Evolutionary conservation across 495 filamentous ascomycete genomes (phyloP).

Genomic region (Lasiosphaeria ovina): DNA sequence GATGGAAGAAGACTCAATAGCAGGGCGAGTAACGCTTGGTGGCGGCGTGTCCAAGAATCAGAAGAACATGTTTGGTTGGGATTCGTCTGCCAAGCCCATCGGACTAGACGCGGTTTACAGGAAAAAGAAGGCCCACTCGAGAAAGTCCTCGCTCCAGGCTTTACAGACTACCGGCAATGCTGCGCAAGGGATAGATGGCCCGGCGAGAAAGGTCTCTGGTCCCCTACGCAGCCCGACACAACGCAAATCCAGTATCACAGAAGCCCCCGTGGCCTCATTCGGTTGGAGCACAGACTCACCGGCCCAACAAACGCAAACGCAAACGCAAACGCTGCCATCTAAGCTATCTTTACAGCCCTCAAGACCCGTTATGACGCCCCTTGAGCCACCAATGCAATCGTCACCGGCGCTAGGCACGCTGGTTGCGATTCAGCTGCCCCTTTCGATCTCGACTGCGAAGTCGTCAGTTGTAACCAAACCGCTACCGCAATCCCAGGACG

Average conservation of each 20-base stretch:
- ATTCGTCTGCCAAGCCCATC: conserved; percentile 47
- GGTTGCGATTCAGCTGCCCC: neutral
- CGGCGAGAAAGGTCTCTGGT: conserved; percentile 10
- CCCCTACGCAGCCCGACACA: conserved; percentile 15
- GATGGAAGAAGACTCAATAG: conserved; percentile 59
- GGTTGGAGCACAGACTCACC: conserved; percentile 35
- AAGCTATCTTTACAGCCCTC: neutral
- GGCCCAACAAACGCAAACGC: conserved; percentile 3
- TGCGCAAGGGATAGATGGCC: neutral
- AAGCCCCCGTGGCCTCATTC: conserved; percentile 31
- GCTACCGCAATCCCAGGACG: conserved; percentile 19
- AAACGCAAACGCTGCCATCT: neutral
- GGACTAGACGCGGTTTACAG: conserved; percentile 46
- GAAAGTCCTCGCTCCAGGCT: conserved; percentile 25
- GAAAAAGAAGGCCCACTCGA: conserved; percentile 25
- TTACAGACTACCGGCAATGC: conserved; percentile 1
- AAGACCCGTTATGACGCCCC: neutral
- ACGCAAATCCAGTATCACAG: conserved; percentile 18
- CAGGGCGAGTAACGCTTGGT: conserved; percentile 48
- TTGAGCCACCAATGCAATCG: neutral
- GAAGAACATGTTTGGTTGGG: conserved; percentile 54
- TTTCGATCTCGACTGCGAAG: neutral
- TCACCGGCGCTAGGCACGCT: neutral
- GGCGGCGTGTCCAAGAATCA: conserved; percentile 40
- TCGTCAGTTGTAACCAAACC: neutral